Conservation (phyloP, 495 filamentous ascomycete species). For the Neurospora tetraspora region DNA sequence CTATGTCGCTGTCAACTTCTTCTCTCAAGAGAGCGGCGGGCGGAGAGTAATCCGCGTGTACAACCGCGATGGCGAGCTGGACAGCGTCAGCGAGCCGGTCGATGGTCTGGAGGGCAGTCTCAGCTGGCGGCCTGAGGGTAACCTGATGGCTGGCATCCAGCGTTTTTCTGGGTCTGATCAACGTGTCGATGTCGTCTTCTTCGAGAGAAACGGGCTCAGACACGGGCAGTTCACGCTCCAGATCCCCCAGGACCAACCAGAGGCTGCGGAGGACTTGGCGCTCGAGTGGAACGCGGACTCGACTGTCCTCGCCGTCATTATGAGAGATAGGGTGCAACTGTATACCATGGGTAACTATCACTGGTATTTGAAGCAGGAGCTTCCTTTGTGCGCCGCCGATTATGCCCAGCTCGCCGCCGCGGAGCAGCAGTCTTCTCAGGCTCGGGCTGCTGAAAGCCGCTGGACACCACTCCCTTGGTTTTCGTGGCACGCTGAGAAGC, state of each 20-base stretch:
- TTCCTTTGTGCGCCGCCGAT: conserved; percentile 29
- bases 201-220: conserved; percentile 88
- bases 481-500: conserved; percentile 77
- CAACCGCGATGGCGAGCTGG: conserved; percentile 77
- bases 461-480: conserved; percentile 1
- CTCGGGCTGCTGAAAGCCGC: neutral
- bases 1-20: conserved; percentile 74
- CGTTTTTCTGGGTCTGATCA: conserved; percentile 39
- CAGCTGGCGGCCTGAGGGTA: conserved; percentile 86
- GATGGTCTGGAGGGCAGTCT: conserved; percentile 77
- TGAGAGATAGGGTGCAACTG: conserved; percentile 70
- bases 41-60: conserved; percentile 80
- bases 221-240: conserved; percentile 85
- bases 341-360: conserved; percentile 98
- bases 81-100: conserved; percentile 89
- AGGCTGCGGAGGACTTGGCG: conserved; percentile 46
- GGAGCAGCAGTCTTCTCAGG: neutral
- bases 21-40: conserved; percentile 42
- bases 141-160: conserved; percentile 78
- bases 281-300: conserved; percentile 88
- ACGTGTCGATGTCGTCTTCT: conserved; percentile 84
- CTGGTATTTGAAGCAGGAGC: conserved; percentile 96
- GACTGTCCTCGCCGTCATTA: conserved; percentile 72
- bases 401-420: conserved; percentile 18
- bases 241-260: conserved; percentile 44